phyloP scores from a whole-genome alignment of 176 grass and related monocot species.

The Neostapfia colusana region DNA sequence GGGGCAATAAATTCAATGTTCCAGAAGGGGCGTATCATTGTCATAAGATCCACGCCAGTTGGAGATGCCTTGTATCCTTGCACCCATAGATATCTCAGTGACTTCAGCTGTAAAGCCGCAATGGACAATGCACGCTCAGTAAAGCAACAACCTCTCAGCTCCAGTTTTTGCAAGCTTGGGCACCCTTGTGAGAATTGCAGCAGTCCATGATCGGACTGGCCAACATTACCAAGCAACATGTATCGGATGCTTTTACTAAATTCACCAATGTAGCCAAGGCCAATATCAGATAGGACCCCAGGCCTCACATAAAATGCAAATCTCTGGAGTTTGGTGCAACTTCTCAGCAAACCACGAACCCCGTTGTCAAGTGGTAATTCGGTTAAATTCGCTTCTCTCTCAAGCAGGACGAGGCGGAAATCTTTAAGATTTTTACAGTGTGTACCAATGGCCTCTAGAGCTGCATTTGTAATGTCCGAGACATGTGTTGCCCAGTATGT shows the following conservation, averaged over 20 bases:
- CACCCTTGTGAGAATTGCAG: slow-evolving; percentile 58
- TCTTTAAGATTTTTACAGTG: slow-evolving; percentile 78
- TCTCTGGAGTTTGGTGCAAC: slow-evolving; percentile 82
- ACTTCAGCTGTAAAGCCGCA: slow-evolving; percentile 63
- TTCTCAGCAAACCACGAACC: slow-evolving; percentile 70
- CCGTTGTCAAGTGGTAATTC: slow-evolving; percentile 87
- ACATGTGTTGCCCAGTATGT: slow-evolving; percentile 83
- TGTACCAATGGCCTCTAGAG: slow-evolving; percentile 73
- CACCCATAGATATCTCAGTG: slow-evolving; percentile 95
- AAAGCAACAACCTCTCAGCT: slow-evolving; percentile 84
- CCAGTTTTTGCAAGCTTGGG: slow-evolving; percentile 89
- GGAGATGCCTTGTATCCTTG: slow-evolving; percentile 81
- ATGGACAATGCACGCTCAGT: slow-evolving; percentile 73
- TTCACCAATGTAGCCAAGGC: slow-evolving; percentile 84
- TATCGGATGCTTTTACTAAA: slow-evolving; percentile 61
- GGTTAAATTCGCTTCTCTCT: slow-evolving; percentile 64
- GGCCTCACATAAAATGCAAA: slow-evolving; percentile 95
- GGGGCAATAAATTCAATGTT: slow-evolving; percentile 91
- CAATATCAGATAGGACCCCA: slow-evolving; percentile 76
- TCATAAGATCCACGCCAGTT: slow-evolving; percentile 57
- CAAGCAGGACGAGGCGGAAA: slow-evolving; percentile 94
- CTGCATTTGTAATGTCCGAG: slow-evolving; percentile 95
- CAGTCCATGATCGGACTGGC: slow-evolving; percentile 69
- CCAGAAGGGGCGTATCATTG: slow-evolving; percentile 87
- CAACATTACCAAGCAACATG: slow-evolving; percentile 91